phyloP scores from a whole-genome alignment of 495 filamentous ascomycete species.

The Articulospora tetracladia region DNA sequence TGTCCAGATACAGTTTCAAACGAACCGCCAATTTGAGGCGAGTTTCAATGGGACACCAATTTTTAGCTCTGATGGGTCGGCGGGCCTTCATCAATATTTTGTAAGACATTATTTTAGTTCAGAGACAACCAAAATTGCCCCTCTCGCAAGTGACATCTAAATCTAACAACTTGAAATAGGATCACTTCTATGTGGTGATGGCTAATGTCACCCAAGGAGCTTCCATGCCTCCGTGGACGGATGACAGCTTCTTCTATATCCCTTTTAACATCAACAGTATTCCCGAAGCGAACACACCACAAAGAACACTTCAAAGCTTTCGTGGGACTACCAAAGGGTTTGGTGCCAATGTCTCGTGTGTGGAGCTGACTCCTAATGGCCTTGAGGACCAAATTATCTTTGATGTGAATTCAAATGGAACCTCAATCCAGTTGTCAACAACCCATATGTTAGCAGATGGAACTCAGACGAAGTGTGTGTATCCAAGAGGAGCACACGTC shows the following conservation, averaged over 20 bases:
- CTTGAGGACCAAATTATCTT: neutral
- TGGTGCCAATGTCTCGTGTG: conserved; percentile 20
- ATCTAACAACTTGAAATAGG: neutral
- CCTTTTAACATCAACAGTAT: conserved; percentile 27
- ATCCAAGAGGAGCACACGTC: neutral
- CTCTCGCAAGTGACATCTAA: too few relatives aligned
- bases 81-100: conserved; percentile 3
- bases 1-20: conserved; percentile 1
- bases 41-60: neutral
- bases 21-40: too few relatives aligned
- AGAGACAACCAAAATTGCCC: too few relatives aligned
- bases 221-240: conserved; percentile 34
- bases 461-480: neutral
- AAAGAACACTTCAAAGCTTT: conserved; percentile 1
- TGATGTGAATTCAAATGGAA: neutral
- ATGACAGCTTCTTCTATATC: conserved; percentile 27
- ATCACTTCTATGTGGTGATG: conserved; percentile 27
- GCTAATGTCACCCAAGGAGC: conserved; percentile 30
- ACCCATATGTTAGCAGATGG: conserved; percentile 2
- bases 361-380: neutral
- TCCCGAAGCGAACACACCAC: neutral
- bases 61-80: neutral
- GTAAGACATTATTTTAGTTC: too few relatives aligned
- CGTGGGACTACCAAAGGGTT: conserved; percentile 22
- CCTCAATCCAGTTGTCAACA: neutral